Evolutionary conservation across 73 alveolate genomes (phyloP).

Genomic region (Paramecium pentaurelia): DNA sequence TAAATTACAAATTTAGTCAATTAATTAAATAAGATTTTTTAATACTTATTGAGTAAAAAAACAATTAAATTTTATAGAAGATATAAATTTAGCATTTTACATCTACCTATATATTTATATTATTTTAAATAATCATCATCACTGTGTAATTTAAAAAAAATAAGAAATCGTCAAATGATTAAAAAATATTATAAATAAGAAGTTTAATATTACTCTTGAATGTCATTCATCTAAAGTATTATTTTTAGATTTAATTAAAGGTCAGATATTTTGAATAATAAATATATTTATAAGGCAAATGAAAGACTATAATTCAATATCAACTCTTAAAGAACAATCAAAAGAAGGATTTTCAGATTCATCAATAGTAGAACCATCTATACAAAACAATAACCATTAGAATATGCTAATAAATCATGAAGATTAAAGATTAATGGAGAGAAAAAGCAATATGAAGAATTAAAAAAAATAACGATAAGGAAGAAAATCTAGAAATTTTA

Average conservation of each 20-base stretch:
- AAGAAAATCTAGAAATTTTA: neutral
- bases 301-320: neutral
- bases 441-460: neutral
- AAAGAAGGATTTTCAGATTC: neutral
- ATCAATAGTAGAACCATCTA: neutral
- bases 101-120: too few relatives aligned
- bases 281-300: neutral
- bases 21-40: neutral
- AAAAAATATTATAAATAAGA: too few relatives aligned
- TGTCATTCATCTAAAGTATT: neutral
- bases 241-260: too few relatives aligned
- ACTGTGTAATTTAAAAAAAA: too few relatives aligned
- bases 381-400: neutral
- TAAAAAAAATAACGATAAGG: neutral
- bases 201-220: too few relatives aligned
- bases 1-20: too few relatives aligned
- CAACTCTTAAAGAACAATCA: neutral
- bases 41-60: neutral
- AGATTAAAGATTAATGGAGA: neutral
- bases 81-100: too few relatives aligned
- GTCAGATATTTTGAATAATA: neutral
- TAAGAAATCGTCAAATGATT: too few relatives aligned
- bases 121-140: too few relatives aligned
- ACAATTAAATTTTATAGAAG: too few relatives aligned
- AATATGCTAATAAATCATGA: neutral